Percentiles rank a stretch among this genome's conserved stretches.
Evolutionary conservation across 2,329 filamentous ascomycete species (phyloP).

Genomic region (Thermochaetoides dissita): DNA sequence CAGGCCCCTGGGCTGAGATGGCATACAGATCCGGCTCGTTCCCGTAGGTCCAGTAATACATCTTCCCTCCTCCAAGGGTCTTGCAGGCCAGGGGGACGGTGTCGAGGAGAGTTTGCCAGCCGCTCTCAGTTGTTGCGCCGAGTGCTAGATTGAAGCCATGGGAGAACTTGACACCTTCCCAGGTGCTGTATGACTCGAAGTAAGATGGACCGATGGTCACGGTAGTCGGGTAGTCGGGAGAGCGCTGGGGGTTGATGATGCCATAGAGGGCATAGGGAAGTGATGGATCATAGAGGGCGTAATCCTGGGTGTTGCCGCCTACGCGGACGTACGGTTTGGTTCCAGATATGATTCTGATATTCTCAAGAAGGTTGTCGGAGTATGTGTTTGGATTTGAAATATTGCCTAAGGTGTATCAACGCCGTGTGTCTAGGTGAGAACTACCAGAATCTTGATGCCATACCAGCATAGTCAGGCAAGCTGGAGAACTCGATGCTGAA

Average conservation of each 20-base stretch:
- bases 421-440: conserved; percentile 23
- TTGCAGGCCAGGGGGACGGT: conserved; percentile 44
- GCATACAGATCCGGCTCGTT: conserved; percentile 51
- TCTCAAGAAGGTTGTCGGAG: conserved; percentile 45
- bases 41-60: conserved; percentile 48
- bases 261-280: conserved; percentile 38
- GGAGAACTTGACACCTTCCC: conserved; percentile 38
- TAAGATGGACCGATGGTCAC: conserved; percentile 46
- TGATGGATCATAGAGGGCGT: conserved; percentile 42
- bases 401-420: conserved; percentile 37
- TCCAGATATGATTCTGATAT: conserved; percentile 38
- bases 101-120: conserved; percentile 36
- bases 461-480: conserved; percentile 22
- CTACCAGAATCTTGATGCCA: background rate
- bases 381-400: conserved; percentile 41
- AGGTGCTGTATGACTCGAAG: conserved; percentile 49
- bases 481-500: conserved; percentile 28
- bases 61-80: conserved; percentile 33
- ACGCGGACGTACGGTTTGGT: conserved; percentile 47
- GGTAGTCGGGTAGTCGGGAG: conserved; percentile 45
- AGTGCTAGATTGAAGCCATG: conserved; percentile 49
- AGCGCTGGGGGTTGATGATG: conserved; percentile 33
- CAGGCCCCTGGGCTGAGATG: conserved; percentile 34
- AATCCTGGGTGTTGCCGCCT: conserved; percentile 56
- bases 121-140: conserved; percentile 34